Evolutionary conservation across 257 asterid genomes (phyloP), one percentile per base, ranked within the genome.

Genomic region (Fraxinus quadrangulata): DNA sequence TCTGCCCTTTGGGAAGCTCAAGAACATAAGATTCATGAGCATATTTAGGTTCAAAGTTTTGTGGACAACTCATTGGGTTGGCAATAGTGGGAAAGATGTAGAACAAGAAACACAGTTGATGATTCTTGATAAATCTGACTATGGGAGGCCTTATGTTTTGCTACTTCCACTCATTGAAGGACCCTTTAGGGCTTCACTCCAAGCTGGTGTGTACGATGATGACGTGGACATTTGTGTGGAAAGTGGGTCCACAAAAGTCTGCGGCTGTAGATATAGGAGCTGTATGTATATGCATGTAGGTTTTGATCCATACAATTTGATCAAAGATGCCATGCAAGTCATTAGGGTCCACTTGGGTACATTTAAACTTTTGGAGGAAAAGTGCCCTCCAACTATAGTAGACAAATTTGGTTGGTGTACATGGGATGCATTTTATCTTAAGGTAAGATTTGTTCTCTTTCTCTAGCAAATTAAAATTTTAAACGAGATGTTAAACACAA

Each of bases 11-110:
- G 85, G 85, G 19, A 78, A 71, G 81, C 83, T 81, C 31, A 72
- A 59, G 56, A 37, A 76, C 72, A 72, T 78, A 39, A 56, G 79
- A 7, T 81, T 84, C 87, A 75, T 81, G 76, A 79, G 83, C 79
- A 56, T 79, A 37, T 84, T 84, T 69, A 75, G 87, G 34, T 84
- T 84, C 69, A 81, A 84, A 77, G 81, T 84, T 4, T 78, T 83
- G 85, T 84, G 87, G 85, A 84, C 84, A 14, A 81, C 85, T 13
- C 83, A 81, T n/a, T 78, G 81, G 85, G 72, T 63, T 4, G 87
- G 87, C 21, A 26, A 47, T 33, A 67, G 39, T 3, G 81, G 85
- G 0, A 68, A 37, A 34, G 85, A 84, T n/a, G 76, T 84, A 13
- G 77, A 81, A 24, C 75, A 67, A 31, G 85, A 84, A 19, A 84